Percentiles rank a stretch among this genome's conserved stretches.
phyloP scores from a whole-genome alignment of 495 filamentous ascomycete genomes.

The Geoglossum glabrum region DNA sequence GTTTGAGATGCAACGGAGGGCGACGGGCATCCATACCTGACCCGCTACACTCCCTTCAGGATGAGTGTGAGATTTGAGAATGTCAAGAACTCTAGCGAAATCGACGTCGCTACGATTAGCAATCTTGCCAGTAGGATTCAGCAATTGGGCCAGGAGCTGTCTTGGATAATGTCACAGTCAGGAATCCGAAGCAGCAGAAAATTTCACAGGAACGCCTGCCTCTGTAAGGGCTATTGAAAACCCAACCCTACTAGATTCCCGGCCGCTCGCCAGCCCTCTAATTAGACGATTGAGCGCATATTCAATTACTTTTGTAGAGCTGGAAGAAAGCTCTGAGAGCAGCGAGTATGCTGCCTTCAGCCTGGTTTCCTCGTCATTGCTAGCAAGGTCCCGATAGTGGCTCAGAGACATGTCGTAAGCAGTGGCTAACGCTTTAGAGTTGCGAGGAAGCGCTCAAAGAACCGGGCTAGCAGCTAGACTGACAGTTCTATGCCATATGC shows the following conservation, averaged over 20 bases:
- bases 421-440: not conserved
- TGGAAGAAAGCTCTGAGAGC: slow-evolving; percentile 16
- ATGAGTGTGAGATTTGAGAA: slow-evolving; percentile 50
- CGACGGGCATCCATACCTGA: slow-evolving; percentile 23
- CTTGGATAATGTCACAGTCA: not conserved
- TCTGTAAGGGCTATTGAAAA: slow-evolving; percentile 82
- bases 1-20: not conserved
- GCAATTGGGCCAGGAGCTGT: slow-evolving; percentile 13
- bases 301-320: slow-evolving; percentile 12
- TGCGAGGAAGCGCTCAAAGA: not conserved
- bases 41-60: slow-evolving; percentile 42
- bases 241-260: slow-evolving; percentile 76
- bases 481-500: not conserved
- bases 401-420: slow-evolving; percentile 18
- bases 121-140: slow-evolving; percentile 6
- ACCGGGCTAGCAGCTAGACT: not conserved
- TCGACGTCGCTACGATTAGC: slow-evolving; percentile 22
- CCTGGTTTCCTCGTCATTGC: slow-evolving; percentile 20
- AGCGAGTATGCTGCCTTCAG: slow-evolving; percentile 22
- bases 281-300: slow-evolving; percentile 42
- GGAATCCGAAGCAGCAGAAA: slow-evolving; percentile 9
- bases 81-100: slow-evolving; percentile 34
- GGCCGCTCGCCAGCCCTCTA: slow-evolving; percentile 70
- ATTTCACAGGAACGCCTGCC: slow-evolving; percentile 43
- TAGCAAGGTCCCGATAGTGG: slow-evolving; percentile 27